Evolutionary conservation across 306 rosid species (phyloP).

Genomic region (Quercus parvula): DNA sequence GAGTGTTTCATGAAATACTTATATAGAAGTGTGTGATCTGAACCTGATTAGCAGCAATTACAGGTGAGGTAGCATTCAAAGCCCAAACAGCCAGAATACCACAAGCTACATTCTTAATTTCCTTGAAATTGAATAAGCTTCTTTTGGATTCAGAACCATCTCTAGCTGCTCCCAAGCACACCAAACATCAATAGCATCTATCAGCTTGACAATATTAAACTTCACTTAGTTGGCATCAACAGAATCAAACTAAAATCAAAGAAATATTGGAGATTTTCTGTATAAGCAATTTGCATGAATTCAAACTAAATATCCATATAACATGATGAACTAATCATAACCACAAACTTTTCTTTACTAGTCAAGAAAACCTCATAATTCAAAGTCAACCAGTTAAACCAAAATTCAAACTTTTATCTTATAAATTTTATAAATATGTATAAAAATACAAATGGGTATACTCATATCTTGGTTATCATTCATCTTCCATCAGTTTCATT

Average conservation of each 20-base stretch:
- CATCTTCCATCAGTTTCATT: neutral
- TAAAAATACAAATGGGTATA: neutral
- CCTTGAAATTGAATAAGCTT: slow-evolving; percentile 29
- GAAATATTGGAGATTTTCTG: too few relatives aligned
- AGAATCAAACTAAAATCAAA: neutral
- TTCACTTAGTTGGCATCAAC: neutral
- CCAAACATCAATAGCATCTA: neutral
- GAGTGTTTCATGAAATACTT: neutral
- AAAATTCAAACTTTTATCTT: too few relatives aligned
- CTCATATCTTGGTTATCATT: neutral
- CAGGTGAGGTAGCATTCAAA: slow-evolving; percentile 65
- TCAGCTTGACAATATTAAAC: neutral
- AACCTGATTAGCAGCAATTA: slow-evolving; percentile 85
- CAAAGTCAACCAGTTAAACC: too few relatives aligned
- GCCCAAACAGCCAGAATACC: slow-evolving; percentile 82
- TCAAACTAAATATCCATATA: too few relatives aligned
- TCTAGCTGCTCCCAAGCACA: slow-evolving; percentile 31
- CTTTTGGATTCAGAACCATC: slow-evolving; percentile 41
- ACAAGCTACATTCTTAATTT: slow-evolving; percentile 60
- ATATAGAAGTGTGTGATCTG: neutral
- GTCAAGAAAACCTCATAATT: too few relatives aligned
- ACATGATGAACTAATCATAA: too few relatives aligned
- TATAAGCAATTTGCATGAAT: too few relatives aligned
- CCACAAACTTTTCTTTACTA: too few relatives aligned
- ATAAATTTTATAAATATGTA: neutral